These are phyloP conservation scores for maize (Zea mays) DNA, from an alignment of 176 grass and related monocot genomes.

Conservation along the genomic window Zm-B73-REFERENCE-NAM-5.0 NC_050104.1:37955501-37956000, in stretches of 20 bases:
- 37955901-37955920: constrained; percentile 22
- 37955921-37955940: constrained; percentile 30
- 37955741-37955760: constrained; percentile 53
- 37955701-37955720: constrained; percentile 42
- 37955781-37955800: constrained; percentile 34
- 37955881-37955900: constrained; percentile 40
- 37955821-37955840: constrained; percentile 45
- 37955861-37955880: constrained; percentile 50
- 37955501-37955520: too few species aligned
- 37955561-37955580: too few species aligned
- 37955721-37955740: constrained; percentile 49
- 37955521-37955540: too few species aligned
- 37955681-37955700: constrained; percentile 7
- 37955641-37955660: background rate
- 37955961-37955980: constrained; percentile 14
- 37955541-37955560: too few species aligned
- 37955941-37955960: constrained; percentile 35
- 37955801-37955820: constrained; percentile 49
- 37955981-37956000: constrained; percentile 26
- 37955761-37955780: constrained; percentile 57
- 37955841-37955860: constrained; percentile 45
- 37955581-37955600: too few species aligned
- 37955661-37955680: too few species aligned
- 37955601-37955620: too few species aligned
- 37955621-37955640: too few species aligned